Percentiles rank a stretch among this genome's conserved stretches.
Conservation (phyloP, 2,329 filamentous ascomycete species). For the Plenodomus biglobosus region DNA sequence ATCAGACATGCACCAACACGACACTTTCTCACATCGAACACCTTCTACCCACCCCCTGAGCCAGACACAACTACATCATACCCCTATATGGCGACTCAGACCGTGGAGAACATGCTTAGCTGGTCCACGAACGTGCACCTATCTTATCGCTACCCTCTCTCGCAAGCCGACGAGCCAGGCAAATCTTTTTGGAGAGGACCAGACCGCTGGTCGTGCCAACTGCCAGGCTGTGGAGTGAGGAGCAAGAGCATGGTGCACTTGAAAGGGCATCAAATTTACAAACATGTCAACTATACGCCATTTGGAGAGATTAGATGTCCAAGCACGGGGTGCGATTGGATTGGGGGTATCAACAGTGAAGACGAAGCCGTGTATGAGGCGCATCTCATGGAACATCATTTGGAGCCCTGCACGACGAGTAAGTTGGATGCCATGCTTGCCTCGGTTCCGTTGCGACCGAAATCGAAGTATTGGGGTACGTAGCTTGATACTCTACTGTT, state of each 20-base stretch:
- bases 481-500: too few relatives aligned
- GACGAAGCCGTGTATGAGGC: neutral
- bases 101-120: conserved; percentile 2
- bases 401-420: neutral
- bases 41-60: neutral
- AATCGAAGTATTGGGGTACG: too few relatives aligned
- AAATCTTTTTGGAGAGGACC: conserved; percentile 1
- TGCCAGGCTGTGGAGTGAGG: neutral
- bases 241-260: conserved; percentile 3
- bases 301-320: neutral
- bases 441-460: neutral
- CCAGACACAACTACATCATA: conserved; percentile 2
- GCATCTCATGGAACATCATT: conserved; percentile 5
- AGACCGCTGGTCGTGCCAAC: conserved; percentile 1
- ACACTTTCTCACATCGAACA: neutral
- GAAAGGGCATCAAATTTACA: conserved; percentile 3
- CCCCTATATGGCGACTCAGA: conserved; percentile 4
- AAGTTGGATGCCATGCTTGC: too few relatives aligned
- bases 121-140: conserved; percentile 3
- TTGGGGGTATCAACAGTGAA: neutral
- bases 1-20: neutral
- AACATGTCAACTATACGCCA: neutral
- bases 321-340: conserved; percentile 1
- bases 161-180: neutral
- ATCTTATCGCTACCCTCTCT: conserved; percentile 1